Evolutionary conservation across 768 basidiomycete genomes (phyloP).

Genomic region (Calocera cornea): DNA sequence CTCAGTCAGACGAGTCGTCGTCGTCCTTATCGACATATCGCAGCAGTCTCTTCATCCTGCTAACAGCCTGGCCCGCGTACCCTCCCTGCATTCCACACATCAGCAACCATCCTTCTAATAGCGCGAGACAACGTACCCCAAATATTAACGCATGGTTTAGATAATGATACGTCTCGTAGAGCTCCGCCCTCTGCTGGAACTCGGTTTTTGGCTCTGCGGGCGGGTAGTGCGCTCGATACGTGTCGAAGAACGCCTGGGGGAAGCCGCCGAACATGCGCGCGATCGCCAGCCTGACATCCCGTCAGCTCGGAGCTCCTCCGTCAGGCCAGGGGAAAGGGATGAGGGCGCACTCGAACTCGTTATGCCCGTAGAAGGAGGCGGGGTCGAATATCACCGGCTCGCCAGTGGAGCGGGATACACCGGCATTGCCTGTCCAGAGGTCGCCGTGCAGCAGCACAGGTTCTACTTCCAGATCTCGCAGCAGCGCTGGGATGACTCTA

Average conservation of each 20-base stretch:
- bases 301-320: background rate
- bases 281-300: constrained; percentile 47
- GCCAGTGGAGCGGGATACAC: constrained; percentile 39
- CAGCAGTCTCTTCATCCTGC: constrained; percentile 10
- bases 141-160: constrained; percentile 70
- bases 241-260: constrained; percentile 44
- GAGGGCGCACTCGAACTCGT: constrained; percentile 58
- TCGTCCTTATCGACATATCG: background rate
- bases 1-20: background rate
- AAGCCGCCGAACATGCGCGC: constrained; percentile 72
- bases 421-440: constrained; percentile 69
- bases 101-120: background rate
- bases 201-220: constrained; percentile 53
- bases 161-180: constrained; percentile 75
- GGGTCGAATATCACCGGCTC: constrained; percentile 65
- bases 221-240: constrained; percentile 49
- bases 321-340: constrained; percentile 5
- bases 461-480: constrained; percentile 41
- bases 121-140: constrained; percentile 61
- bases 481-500: constrained; percentile 61
- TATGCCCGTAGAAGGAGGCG: constrained; percentile 61
- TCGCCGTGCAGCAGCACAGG: constrained; percentile 70
- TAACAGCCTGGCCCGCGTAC: background rate
- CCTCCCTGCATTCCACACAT: background rate
- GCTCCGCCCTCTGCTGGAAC: constrained; percentile 46